Evolutionary conservation across 2,329 filamentous ascomycete genomes (phyloP).

Genomic region (Claviceps digitariae): DNA sequence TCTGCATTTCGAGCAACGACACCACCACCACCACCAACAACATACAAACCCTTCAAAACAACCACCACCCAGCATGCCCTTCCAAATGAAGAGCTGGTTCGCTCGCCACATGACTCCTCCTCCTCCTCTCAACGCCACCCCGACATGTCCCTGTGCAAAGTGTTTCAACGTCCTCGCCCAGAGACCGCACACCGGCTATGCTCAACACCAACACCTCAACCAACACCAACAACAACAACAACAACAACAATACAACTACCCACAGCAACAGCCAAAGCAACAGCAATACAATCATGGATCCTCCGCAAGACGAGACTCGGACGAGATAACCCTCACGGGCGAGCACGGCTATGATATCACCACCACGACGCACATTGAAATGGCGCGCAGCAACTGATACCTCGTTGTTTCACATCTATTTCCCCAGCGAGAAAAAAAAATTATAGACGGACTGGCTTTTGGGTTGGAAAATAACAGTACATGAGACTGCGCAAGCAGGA

Average conservation of each 20-base stretch:
- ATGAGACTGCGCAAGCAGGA: neutral
- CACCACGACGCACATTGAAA: neutral
- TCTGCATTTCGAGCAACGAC: too few species aligned
- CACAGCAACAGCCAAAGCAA: too few species aligned
- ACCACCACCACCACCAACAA: neutral
- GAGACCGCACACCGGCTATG: neutral
- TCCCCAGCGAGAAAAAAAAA: neutral
- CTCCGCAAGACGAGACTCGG: neutral
- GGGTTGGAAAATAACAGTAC: neutral
- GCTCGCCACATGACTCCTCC: slow-evolving; percentile 26
- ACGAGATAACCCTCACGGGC: neutral
- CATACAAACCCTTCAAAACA: neutral
- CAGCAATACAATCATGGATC: neutral
- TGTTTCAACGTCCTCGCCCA: slow-evolving; percentile 9
- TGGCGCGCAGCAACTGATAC: neutral
- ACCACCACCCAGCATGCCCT: slow-evolving; percentile 13
- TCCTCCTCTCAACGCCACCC: slow-evolving; percentile 20
- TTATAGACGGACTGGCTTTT: neutral
- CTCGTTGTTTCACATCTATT: too few species aligned
- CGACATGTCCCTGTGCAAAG: slow-evolving; percentile 21
- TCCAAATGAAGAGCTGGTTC: slow-evolving; percentile 23
- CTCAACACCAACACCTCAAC: too few species aligned
- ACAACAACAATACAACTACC: too few species aligned
- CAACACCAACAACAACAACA: neutral
- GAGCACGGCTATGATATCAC: neutral